phyloP scores from a whole-genome alignment of 352 stramenopile genomes.

The Pythium plurisporium region DNA sequence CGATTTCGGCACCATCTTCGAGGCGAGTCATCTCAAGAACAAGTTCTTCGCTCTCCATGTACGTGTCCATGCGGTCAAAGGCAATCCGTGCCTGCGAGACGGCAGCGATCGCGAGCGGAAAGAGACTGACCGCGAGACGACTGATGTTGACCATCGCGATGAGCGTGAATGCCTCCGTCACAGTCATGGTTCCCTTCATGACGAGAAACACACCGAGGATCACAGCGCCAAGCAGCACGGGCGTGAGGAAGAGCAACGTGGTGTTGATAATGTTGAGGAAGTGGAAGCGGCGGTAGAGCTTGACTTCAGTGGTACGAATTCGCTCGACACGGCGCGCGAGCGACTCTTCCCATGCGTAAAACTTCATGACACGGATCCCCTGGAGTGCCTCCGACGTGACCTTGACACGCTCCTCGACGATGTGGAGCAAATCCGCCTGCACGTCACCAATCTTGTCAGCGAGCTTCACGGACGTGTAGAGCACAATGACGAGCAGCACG shows the following conservation, averaged over 20 bases:
- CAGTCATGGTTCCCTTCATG: slow-evolving; percentile 29
- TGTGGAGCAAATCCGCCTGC: slow-evolving; percentile 21
- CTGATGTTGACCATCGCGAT: slow-evolving; percentile 63
- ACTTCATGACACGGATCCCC: slow-evolving; percentile 89
- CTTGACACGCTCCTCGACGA: slow-evolving; percentile 78
- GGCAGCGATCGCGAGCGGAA: slow-evolving; percentile 23
- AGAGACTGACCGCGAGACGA: slow-evolving; percentile 31
- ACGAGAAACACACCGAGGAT: slow-evolving; percentile 42
- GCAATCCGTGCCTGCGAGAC: slow-evolving; percentile 25
- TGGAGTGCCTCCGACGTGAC: slow-evolving; percentile 91
- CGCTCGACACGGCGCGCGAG: slow-evolving; percentile 35
- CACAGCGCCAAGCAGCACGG: slow-evolving; percentile 35
- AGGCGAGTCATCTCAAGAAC: slow-evolving; percentile 26
- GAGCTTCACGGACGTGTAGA: slow-evolving; percentile 18
- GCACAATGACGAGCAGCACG: slow-evolving; percentile 18
- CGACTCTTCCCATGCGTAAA: slow-evolving; percentile 81
- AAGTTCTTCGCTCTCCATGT: slow-evolving; percentile 26
- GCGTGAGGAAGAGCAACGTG: slow-evolving; percentile 47
- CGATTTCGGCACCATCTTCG: not conserved
- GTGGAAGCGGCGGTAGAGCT: slow-evolving; percentile 49
- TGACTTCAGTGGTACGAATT: slow-evolving; percentile 40
- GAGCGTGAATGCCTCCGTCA: slow-evolving; percentile 52
- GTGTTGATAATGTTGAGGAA: slow-evolving; percentile 57
- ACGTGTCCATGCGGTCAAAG: slow-evolving; percentile 23
- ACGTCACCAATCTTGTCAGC: slow-evolving; percentile 20